Base-by-base conservation (phyloP, 192 early-diverging fungal species). In the Linnemannia zychae region DNA sequence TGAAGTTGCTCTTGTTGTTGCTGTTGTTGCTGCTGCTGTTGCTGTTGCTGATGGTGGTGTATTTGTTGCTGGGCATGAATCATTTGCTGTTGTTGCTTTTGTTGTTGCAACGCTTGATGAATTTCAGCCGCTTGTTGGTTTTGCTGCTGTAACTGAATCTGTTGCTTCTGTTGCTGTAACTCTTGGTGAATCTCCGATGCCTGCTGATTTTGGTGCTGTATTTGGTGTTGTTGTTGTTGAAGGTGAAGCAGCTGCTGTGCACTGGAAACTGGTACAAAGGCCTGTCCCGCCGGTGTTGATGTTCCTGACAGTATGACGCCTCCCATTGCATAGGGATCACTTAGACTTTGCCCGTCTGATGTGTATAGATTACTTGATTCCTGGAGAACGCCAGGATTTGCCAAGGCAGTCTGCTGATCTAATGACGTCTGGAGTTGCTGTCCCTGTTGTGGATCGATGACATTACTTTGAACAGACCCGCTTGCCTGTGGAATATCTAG, bases 291-390 rank as follows among this genome's bases (percentile, higher is more conserved):
- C 15, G 24, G 48, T 47, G 74, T 17, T 20, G 73, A 20, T 4
- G 73, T 22, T 11, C 48, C 68, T 1, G 77, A 79, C 18, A 85
- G 47, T 46, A 85, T 74, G 7, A 85, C 47, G 1, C 78, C 83
- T 34, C 79, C 83, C 83, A 85, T 85, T 7, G 77, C 78, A 65
- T 75, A 85, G 12, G 74, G 1, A 20, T 38, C 37, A 9, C 75
- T 18, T 17, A 77, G 40, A 16, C 36, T 15, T 36, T 40, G 67
- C n/a, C 60, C 63, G 1, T 68, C 75, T 18, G 75, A 24, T 22
- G 16, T 48, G 63, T 48, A 77, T 13, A 60, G 16, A 70, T 50
- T 71, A 44, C 20, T 40, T 11, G 47, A 44, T 5, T 31, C 13
- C 33, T 72, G 75, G 24, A 33, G 38, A 28, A 52, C 74, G 38